Conservation (phyloP, 148 eudicot genomes). For the Linanthus parryae region DNA sequence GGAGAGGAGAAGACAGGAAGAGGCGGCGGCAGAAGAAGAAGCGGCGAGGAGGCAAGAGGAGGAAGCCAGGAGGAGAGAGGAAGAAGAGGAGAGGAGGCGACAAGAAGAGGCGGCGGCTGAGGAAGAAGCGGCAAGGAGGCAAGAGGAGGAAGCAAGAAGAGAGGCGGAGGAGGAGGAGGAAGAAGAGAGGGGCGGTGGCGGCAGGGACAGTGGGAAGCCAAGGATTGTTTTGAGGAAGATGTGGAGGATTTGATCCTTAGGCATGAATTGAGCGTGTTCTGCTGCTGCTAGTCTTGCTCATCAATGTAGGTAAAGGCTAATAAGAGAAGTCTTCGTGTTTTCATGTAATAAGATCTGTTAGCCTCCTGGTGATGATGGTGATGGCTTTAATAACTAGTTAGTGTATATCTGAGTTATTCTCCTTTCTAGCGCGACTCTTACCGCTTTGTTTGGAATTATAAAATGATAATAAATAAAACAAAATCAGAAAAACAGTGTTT, state of each 20-base stretch:
- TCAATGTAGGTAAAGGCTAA: too few species aligned
- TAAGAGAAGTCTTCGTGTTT: too few species aligned
- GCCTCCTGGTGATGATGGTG: too few species aligned
- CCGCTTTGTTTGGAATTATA: too few species aligned
- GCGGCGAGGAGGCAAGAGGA: conserved; percentile 15
- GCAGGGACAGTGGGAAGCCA: background rate
- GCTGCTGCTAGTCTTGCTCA: too few species aligned
- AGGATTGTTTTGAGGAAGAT: conserved; percentile 3
- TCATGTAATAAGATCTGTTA: too few species aligned
- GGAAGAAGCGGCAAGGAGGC: background rate
- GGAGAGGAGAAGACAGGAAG: conserved; percentile 25
- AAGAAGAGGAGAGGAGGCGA: background rate
- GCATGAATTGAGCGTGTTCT: too few species aligned
- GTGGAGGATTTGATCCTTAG: conserved; percentile 12
- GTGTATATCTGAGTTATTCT: too few species aligned
- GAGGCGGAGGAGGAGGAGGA: conserved; percentile 3
- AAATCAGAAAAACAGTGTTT: too few species aligned
- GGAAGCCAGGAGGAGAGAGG: conserved; percentile 7
- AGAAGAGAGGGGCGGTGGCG: background rate
- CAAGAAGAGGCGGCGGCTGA: conserved; percentile 7
- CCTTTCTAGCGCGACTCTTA: too few species aligned
- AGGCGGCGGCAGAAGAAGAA: conserved; percentile 26
- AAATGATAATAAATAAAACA: too few species aligned
- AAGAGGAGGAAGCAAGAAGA: background rate
- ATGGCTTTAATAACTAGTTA: too few species aligned